Conservation (phyloP, 345 rosid species). For the Balakata baccata region DNA sequence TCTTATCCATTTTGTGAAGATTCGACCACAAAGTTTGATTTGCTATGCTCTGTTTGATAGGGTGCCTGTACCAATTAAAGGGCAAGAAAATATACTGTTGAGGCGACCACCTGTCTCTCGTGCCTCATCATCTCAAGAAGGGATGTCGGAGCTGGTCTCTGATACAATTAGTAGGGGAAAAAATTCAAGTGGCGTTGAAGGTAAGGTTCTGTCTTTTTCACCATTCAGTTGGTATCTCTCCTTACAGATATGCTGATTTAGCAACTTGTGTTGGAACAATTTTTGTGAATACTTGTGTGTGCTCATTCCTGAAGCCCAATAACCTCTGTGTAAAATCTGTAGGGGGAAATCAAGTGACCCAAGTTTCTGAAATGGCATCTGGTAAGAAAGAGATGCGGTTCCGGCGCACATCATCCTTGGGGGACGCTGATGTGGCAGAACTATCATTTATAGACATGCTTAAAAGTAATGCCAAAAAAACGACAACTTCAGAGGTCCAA, state of each 20-base stretch:
- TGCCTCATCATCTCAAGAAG: slow-evolving; percentile 23
- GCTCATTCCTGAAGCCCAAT: neutral
- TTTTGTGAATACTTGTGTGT: neutral
- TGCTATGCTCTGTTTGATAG: slow-evolving; percentile 2
- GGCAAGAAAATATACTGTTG: slow-evolving; percentile 22
- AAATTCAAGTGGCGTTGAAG: slow-evolving; percentile 13
- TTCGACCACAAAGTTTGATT: neutral
- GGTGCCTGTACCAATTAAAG: slow-evolving; percentile 14
- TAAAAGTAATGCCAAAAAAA: slow-evolving; percentile 43
- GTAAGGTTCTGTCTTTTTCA: slow-evolving; percentile 2
- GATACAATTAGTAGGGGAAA: slow-evolving; percentile 8
- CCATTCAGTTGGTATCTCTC: neutral
- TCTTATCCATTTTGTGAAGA: neutral
- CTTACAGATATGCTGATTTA: neutral
- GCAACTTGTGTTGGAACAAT: neutral
- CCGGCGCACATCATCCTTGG: slow-evolving; percentile 43
- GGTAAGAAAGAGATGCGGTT: slow-evolving; percentile 47
- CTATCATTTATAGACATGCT: slow-evolving; percentile 82
- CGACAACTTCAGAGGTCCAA: slow-evolving; percentile 14
- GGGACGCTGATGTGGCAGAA: slow-evolving; percentile 49
- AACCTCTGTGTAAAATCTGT: neutral
- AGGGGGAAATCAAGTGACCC: slow-evolving; percentile 22
- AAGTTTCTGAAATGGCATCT: slow-evolving; percentile 25
- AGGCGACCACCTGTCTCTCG: slow-evolving; percentile 24
- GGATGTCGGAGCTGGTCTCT: slow-evolving; percentile 20